phyloP scores from a whole-genome alignment of 805 yeast genomes.

The Cyberlindnera mississippiensis region DNA sequence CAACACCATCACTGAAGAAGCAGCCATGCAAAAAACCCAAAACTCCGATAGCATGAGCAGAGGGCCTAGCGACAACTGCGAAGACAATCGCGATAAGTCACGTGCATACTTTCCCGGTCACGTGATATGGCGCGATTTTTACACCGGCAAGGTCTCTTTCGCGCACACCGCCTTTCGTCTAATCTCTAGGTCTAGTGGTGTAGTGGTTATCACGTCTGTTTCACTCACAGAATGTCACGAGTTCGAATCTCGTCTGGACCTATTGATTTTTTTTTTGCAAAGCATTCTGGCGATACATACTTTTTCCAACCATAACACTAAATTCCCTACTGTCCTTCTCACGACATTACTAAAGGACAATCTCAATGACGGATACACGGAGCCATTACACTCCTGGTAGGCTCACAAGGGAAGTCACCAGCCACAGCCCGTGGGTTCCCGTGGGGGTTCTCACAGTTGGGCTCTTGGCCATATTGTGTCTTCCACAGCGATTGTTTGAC shows the following conservation, averaged over 20 bases:
- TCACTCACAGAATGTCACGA: slow-evolving; percentile 35
- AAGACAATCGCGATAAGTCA: slow-evolving; percentile 4
- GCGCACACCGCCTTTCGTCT: not conserved
- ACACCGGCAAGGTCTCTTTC: too few relatives aligned
- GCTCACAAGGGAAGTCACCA: too few relatives aligned
- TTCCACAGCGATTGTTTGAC: slow-evolving; percentile 1
- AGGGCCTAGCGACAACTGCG: too few relatives aligned
- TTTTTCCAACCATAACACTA: not conserved
- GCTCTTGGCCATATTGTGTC: not conserved
- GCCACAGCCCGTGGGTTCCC: too few relatives aligned
- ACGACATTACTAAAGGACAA: too few relatives aligned
- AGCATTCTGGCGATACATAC: too few relatives aligned
- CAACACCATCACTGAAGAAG: too few relatives aligned
- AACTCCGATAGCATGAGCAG: too few relatives aligned
- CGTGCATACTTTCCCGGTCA: slow-evolving; percentile 7
- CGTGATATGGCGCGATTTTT: not conserved
- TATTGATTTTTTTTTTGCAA: slow-evolving; percentile 8
- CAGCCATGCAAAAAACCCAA: too few relatives aligned
- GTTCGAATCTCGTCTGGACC: slow-evolving; percentile 35
- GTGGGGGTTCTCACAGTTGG: slow-evolving; percentile 2
- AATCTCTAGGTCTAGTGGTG: slow-evolving; percentile 29
- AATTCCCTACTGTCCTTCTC: too few relatives aligned
- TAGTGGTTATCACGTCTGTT: slow-evolving; percentile 35
- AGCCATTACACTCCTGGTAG: too few relatives aligned
- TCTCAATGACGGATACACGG: too few relatives aligned